Conservation (phyloP, 2,329 filamentous ascomycete genomes). For the Aspergillus intermedius region DNA sequence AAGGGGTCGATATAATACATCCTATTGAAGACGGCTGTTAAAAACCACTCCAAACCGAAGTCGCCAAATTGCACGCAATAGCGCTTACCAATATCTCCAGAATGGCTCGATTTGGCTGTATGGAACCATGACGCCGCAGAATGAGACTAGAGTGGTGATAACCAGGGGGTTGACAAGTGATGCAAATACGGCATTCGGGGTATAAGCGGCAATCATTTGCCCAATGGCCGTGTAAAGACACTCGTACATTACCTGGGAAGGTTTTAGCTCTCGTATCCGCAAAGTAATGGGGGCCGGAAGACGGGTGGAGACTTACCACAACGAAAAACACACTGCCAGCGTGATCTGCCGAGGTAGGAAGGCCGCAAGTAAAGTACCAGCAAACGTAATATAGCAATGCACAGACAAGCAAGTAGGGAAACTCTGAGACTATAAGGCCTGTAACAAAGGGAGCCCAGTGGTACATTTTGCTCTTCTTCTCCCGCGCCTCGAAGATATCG, state of each 20-base stretch:
- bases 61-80: too few relatives aligned
- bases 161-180: conserved; percentile 70
- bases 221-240: conserved; percentile 66
- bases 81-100: conserved; percentile 21
- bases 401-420: conserved; percentile 59
- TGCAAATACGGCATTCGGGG: conserved; percentile 59
- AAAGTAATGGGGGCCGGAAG: too few relatives aligned
- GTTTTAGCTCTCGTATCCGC: too few relatives aligned
- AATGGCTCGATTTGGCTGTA: conserved; percentile 24
- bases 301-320: conserved; percentile 40
- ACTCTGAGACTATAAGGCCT: conserved; percentile 61
- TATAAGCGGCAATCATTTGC: conserved; percentile 72
- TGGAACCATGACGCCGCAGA: conserved; percentile 26
- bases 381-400: conserved; percentile 61
- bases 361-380: conserved; percentile 67
- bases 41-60: too few relatives aligned
- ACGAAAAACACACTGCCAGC: conserved; percentile 56
- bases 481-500: conserved; percentile 59
- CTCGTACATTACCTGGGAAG: conserved; percentile 51
- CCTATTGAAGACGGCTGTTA: neutral
- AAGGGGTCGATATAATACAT: conserved; percentile 27
- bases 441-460: conserved; percentile 67
- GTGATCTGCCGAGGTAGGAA: conserved; percentile 26
- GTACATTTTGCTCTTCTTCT: conserved; percentile 66
- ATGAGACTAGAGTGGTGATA: conserved; percentile 40